Evolutionary conservation across 345 rosid species (phyloP), one percentile per base, ranked within the genome.

Genomic region (Sonneratia alba): DNA sequence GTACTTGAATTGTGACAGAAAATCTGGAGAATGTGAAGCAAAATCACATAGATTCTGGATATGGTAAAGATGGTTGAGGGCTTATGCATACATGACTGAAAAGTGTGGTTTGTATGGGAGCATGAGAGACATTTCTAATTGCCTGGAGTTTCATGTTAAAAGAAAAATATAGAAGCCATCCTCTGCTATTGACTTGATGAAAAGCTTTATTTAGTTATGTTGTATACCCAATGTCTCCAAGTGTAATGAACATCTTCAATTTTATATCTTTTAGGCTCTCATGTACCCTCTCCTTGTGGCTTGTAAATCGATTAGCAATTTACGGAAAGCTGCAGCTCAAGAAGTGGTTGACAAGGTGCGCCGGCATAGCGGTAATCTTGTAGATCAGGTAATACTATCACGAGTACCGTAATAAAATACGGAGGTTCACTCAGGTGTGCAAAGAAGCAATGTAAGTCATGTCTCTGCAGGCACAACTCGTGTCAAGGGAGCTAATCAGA

Each of bases 201-300:
- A 45, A 45, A 45, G 49, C 53, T 53, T 21, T 53, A 19, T 53
- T 48, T 48, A 53, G 59, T 18, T 53, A 18, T 57, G 24, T 57
- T 57, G 24, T 21, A 18, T 53, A 53, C 34, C 32, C 12, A 22
- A 57, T 10, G n/a, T 57, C 37, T 27, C 66, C 66, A 27, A 62
- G 66, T 62, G 66, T 27, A 11, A 10, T 62, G 8, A 27, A 10
- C 16, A 62, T 27, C 36, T 32, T 62, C 18, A 13, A 34, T 62
- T 62, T 12, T n/a, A 24, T 62, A 22, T 32, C 55, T 62, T 45
- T n/a, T 88, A 95, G 99, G 99, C 98, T 72, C 98, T 95, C 73
- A 95, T 95, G 99, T 95, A 92, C 76, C 98, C 99, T 49, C 98
- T 95, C 81, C 93, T 95, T 22, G 99, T 95, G 77, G 99, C 99